Conservation (phyloP, 1,284 basidiomycete genomes). For the Ceratorhiza oryzae-sativae region DNA sequence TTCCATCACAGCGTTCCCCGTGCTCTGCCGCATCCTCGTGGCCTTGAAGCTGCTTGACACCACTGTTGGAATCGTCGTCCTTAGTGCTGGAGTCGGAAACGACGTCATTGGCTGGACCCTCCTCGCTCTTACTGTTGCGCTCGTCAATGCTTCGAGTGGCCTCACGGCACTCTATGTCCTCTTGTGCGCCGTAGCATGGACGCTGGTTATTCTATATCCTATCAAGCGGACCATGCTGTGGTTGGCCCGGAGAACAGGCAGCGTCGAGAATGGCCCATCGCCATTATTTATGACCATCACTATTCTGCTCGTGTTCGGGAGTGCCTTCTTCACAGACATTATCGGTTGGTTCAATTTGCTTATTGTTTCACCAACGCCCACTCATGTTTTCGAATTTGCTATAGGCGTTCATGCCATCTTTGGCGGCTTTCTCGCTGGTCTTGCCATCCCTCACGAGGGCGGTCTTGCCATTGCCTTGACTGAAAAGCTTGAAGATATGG, state of each 20-base stretch:
- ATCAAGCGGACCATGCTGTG: conserved; percentile 54
- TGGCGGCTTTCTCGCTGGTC: conserved; percentile 83
- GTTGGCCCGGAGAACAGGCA: conserved; percentile 56
- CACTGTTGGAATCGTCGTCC: conserved; percentile 89
- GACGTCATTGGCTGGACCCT: conserved; percentile 67
- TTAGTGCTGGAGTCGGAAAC: conserved; percentile 94
- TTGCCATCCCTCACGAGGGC: conserved; percentile 88
- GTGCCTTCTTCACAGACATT: conserved; percentile 88
- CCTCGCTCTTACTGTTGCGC: conserved; percentile 62
- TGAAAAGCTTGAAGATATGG: conserved; percentile 77
- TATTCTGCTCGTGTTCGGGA: conserved; percentile 76
- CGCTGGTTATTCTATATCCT: conserved; percentile 56
- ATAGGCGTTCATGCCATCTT: conserved; percentile 52
- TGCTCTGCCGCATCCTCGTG: conserved; percentile 88
- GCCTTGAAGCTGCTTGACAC: conserved; percentile 80
- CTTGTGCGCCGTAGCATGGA: conserved; percentile 59
- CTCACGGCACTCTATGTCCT: conserved; percentile 60
- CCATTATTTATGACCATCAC: conserved; percentile 60
- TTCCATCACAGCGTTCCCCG: conserved; percentile 57
- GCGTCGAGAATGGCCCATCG: conserved; percentile 57
- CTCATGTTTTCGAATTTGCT: not conserved
- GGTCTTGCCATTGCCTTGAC: conserved; percentile 70
- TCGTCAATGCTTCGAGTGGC: conserved; percentile 56
- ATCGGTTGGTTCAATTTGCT: conserved; percentile 62
- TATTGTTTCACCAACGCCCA: not conserved